Evolutionary conservation across 495 filamentous ascomycete species (phyloP), one percentile per base, ranked within the genome.

Genomic region (Penicillium chermesinum): DNA sequence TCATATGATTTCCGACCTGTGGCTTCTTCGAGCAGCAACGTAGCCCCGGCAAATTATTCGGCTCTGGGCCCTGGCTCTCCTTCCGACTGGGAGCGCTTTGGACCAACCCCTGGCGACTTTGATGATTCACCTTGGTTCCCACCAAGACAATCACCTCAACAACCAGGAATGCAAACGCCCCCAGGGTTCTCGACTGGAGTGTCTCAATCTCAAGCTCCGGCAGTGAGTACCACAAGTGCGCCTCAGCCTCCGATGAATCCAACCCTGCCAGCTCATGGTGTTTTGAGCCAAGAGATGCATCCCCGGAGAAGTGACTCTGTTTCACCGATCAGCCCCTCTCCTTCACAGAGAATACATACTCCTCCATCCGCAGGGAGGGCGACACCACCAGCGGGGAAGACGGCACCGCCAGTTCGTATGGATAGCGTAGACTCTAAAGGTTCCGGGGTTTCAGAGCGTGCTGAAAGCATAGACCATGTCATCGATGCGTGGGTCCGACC

Each of bases 11-110:
- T 52, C 7, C 45, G 41, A 1, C 51, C 56, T 13, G 20, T 40
- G 14, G 14, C 52, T 50, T 35, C 53, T 0, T 41, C 50, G 14
- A 53, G 52, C 30, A 43, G 54, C 5, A 53, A 52, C 40, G 18
- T 54, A 16, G 30, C 58, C 10, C 38, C 55, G 5, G 46, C 64
- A 12, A 51, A 52, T 35, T 35, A 69, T 9, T 79, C 77, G 43
- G 74, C 74, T 12, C 52, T 83, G 27, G 78, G 79, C 0, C 57
- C 64, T 44, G 77, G 76, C 6, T 70, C 72, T 1, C 79, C 78
- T 1, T 81, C 78, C n/a, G 80, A 80, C 47, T 82, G 78, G 80
- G 79, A 82, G 44, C 73, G 79, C 54, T 70, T 82, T 49, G 63
- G 63, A 9, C 62, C 63, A n/a, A 54, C 50, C 7, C 57, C 58